These are phyloP conservation scores for Buddleja alternifolia DNA, from an alignment of 257 asterid species.

Conservation along the genomic window DNA sequence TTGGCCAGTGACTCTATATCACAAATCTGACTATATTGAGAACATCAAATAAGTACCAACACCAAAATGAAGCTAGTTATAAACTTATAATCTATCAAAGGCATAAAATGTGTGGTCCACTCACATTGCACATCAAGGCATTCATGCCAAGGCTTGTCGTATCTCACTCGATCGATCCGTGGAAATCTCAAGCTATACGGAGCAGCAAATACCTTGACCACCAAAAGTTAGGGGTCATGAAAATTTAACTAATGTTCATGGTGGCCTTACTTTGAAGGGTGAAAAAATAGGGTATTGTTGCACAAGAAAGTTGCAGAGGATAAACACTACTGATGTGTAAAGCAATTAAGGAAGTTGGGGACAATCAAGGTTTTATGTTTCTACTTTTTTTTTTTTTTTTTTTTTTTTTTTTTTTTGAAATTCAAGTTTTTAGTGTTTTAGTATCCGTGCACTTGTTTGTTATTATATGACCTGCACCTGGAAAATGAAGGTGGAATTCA, in stretches of 20 bases:
- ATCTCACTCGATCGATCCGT: slow-evolving; percentile 90
- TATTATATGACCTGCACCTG: slow-evolving; percentile 2
- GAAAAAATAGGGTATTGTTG: slow-evolving; percentile 9
- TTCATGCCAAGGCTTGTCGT: slow-evolving; percentile 98
- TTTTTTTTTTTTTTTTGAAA: too few species aligned
- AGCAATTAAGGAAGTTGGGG: not conserved
- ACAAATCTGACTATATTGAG: not conserved
- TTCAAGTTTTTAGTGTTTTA: slow-evolving; percentile 17
- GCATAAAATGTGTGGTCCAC: slow-evolving; percentile 37
- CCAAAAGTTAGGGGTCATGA: slow-evolving; percentile 19
- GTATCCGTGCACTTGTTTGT: not conserved
- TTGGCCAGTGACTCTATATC: not conserved
- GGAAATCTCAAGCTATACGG: slow-evolving; percentile 98
- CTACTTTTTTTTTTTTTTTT: too few species aligned
- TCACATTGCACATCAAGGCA: slow-evolving; percentile 93
- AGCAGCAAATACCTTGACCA: slow-evolving; percentile 90
- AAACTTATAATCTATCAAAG: slow-evolving; percentile 25
- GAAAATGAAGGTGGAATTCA: slow-evolving; percentile 16
- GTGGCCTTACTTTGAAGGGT: slow-evolving; percentile 5
- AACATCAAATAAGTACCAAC: slow-evolving; percentile 18
- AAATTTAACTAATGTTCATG: slow-evolving; percentile 17
- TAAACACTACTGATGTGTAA: not conserved
- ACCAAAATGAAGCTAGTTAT: slow-evolving; percentile 4
- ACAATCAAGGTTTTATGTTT: not conserved
- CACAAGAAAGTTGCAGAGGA: not conserved